phyloP scores from a whole-genome alignment of 148 eudicot genomes.

The Salicornia ramosissima region DNA sequence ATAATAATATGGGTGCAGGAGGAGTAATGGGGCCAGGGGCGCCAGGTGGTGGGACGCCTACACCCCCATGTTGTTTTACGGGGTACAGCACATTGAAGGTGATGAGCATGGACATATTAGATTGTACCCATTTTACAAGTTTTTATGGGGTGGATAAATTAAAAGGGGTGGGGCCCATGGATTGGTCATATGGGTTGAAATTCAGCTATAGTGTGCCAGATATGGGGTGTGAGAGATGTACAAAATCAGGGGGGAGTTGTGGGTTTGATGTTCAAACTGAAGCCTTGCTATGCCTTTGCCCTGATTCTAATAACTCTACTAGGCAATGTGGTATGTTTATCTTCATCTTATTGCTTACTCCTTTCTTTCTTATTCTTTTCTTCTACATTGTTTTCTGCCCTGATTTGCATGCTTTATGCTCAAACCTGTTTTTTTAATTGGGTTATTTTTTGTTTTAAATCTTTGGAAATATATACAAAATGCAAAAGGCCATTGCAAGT shows the following conservation, averaged over 20 bases:
- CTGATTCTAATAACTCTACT: conserved; percentile 53
- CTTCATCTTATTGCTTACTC: background rate
- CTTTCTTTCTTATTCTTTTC: background rate
- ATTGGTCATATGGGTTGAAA: conserved; percentile 83
- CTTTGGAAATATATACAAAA: too few relatives aligned
- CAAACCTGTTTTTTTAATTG: too few relatives aligned
- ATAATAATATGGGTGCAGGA: background rate
- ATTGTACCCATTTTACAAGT: conserved; percentile 77
- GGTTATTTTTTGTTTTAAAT: too few relatives aligned
- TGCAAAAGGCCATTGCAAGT: too few relatives aligned
- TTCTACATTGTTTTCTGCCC: background rate
- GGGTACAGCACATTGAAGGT: conserved; percentile 63
- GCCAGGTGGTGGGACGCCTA: conserved; percentile 5
- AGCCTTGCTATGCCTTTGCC: conserved; percentile 70
- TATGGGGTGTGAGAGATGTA: conserved; percentile 66
- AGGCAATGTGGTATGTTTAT: conserved; percentile 67
- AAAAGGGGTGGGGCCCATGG: conserved; percentile 57
- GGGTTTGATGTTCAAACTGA: conserved; percentile 78
- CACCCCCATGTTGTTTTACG: conserved; percentile 87
- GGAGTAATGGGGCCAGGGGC: background rate
- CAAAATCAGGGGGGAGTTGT: conserved; percentile 68
- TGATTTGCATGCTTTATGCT: too few relatives aligned
- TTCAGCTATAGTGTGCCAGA: conserved; percentile 71
- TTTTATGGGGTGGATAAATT: conserved; percentile 51
- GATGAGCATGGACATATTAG: conserved; percentile 86